Conservation (phyloP, 495 filamentous ascomycete species). For the Neurospora terricola region DNA sequence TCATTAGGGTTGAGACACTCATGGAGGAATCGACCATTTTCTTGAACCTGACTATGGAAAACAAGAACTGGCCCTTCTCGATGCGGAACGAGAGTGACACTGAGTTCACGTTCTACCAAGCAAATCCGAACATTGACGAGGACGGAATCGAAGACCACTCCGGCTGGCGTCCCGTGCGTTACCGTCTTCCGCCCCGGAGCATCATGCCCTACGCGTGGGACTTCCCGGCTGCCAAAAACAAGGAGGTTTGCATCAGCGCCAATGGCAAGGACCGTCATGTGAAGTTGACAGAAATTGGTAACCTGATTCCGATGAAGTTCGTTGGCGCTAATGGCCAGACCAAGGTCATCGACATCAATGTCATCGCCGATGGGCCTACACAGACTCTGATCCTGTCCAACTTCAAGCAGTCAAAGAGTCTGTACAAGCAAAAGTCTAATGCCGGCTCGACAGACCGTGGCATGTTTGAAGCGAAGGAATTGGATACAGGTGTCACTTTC, state of each 20-base stretch:
- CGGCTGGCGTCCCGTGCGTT: conserved; percentile 82
- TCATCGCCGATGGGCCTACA: conserved; percentile 86
- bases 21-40: conserved; percentile 91
- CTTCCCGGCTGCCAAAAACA: conserved; percentile 92
- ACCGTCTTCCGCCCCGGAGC: conserved; percentile 86
- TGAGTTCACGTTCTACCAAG: conserved; percentile 92
- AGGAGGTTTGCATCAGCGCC: conserved; percentile 74
- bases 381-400: conserved; percentile 93
- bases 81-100: conserved; percentile 96
- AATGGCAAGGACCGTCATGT: conserved; percentile 78
- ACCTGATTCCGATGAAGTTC: conserved; percentile 77
- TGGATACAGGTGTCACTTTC: conserved; percentile 79
- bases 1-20: conserved; percentile 80
- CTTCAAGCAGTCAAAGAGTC: conserved; percentile 84
- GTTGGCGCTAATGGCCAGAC: conserved; percentile 49
- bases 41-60: conserved; percentile 80
- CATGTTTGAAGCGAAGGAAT: conserved; percentile 88
- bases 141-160: conserved; percentile 74
- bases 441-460: conserved; percentile 39
- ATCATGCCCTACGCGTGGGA: conserved; percentile 99
- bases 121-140: conserved; percentile 59
- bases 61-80: conserved; percentile 93
- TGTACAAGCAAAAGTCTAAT: conserved; percentile 79
- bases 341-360: conserved; percentile 92
- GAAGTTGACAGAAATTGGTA: conserved; percentile 92